Percentiles rank a stretch among this genome's conserved stretches.
These are phyloP conservation scores for Agaricus bisporus DNA, from an alignment of 768 basidiomycete genomes.

Conservation along the genomic window DNA sequence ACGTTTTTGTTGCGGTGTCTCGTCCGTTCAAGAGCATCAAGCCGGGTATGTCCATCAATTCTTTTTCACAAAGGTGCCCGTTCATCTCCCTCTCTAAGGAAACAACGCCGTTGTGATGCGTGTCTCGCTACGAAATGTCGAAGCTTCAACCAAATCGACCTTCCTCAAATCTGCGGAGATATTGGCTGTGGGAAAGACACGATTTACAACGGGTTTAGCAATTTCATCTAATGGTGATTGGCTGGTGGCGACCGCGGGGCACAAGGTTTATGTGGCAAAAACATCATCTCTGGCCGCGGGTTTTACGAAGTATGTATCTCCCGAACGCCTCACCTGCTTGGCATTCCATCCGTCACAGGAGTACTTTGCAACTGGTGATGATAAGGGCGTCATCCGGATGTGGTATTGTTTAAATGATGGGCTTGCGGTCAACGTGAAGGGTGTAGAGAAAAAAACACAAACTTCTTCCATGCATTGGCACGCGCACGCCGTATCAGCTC, in stretches of 20 bases:
- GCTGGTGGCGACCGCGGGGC: slow-evolving; percentile 69
- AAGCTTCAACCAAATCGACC: slow-evolving; percentile 23
- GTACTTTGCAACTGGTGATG: slow-evolving; percentile 94
- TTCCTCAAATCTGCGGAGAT: slow-evolving; percentile 45
- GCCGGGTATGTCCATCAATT: slow-evolving; percentile 23
- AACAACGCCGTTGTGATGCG: slow-evolving; percentile 56
- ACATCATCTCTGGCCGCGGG: slow-evolving; percentile 52
- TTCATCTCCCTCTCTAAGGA: slow-evolving; percentile 24
- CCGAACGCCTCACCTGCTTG: slow-evolving; percentile 76
- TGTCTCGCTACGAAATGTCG: slow-evolving; percentile 47
- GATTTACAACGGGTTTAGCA: slow-evolving; percentile 54
- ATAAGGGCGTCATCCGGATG: slow-evolving; percentile 74
- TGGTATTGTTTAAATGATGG: slow-evolving; percentile 88
- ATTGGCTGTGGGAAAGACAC: slow-evolving; percentile 60
- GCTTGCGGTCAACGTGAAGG: slow-evolving; percentile 40
- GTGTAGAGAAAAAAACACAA: slow-evolving; percentile 74
- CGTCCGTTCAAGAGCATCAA: slow-evolving; percentile 38
- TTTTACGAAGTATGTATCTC: slow-evolving; percentile 79
- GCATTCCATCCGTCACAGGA: slow-evolving; percentile 87
- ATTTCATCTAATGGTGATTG: slow-evolving; percentile 74
- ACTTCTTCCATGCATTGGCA: slow-evolving; percentile 95
- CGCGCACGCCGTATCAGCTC: slow-evolving; percentile 83
- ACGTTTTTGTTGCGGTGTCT: slow-evolving; percentile 65
- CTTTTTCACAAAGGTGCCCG: neutral
- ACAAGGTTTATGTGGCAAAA: slow-evolving; percentile 71